Evolutionary conservation across 2,329 filamentous ascomycete genomes (phyloP), one percentile per base, ranked within the genome.

Genomic region (Endoconidiophora laricicola): DNA sequence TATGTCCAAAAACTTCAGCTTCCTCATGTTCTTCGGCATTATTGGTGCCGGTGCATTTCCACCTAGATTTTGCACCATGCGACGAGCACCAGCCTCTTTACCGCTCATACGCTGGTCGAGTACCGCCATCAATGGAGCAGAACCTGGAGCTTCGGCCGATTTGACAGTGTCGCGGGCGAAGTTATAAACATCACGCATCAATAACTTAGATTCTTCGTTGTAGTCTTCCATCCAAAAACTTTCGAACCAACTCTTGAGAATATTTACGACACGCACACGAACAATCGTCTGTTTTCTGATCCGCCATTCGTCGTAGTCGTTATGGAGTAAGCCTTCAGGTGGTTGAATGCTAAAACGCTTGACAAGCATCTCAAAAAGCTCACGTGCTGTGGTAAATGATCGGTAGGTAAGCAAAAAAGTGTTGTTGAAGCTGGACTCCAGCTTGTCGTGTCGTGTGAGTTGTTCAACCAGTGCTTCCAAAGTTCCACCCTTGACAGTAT

Each of bases 11-110:
- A 98, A 96, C 65, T 96, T 98, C 58, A 98, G 76, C 66, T 95
- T 98, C 75, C 91, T 95, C 87, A 98, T 94, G 63, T 96, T 95
- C 73, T 94, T 95, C 1, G 91, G 91, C 63, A 95, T 79, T 61
- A 96, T 95, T 1, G 91, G 86, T 36, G 83, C 70, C 3, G 91
- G 90, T 1, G 85, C 83, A 55, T 85, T 81, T 58, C 81, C 81
- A 61, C 80, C 90, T 55, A 91, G 70, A 0, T 87, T 96, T 55
- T 91, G 79, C 16, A 98, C 81, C 61, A 98, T 75, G 33, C 86
- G 79, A 61, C 93, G 88, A 7, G 81, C 82, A 18, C 85, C 81
- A 14, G 83, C 83, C 56, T 96, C 91, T 61, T 93, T 87, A 52
- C 91, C 90, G 54, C 78, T 81, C 56, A 94, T 72, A 37, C 91